A percentile compares a stretch with the other conserved stretches of the same genome.
Conservation (phyloP, 345 rosid genomes). For the Limnanthes douglasii region DNA sequence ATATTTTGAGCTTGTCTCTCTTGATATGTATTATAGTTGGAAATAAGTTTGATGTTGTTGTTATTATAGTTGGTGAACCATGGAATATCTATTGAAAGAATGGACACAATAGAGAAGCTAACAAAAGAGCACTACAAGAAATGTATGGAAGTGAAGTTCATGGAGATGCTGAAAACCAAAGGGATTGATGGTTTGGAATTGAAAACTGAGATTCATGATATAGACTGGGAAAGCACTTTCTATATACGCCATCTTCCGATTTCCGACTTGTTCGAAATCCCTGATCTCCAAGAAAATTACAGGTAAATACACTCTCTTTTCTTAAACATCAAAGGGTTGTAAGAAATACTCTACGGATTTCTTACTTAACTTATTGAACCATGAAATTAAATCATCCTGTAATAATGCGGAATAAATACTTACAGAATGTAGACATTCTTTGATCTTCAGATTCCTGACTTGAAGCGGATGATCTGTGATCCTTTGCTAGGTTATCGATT, state of each 20-base stretch:
- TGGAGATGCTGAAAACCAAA: conserved; percentile 46
- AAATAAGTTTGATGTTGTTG: not conserved
- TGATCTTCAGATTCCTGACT: not conserved
- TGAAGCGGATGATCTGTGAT: not conserved
- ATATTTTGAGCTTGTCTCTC: not conserved
- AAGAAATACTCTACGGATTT: too few relatives aligned
- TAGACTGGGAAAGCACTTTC: conserved; percentile 90
- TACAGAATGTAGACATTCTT: not conserved
- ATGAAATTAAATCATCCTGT: not conserved
- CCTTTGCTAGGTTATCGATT: not conserved
- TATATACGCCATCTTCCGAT: conserved; percentile 54
- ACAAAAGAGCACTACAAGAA: conserved; percentile 58
- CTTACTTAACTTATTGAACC: too few relatives aligned
- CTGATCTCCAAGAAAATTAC: conserved; percentile 46
- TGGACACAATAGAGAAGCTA: conserved; percentile 65
- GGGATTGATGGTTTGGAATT: conserved; percentile 38
- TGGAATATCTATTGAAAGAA: conserved; percentile 45
- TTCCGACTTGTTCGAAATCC: conserved; percentile 38
- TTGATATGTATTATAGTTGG: not conserved
- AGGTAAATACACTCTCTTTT: conserved; percentile 12
- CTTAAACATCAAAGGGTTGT: too few relatives aligned
- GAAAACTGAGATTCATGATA: conserved; percentile 38
- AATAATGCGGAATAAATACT: not conserved
- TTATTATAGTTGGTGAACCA: conserved; percentile 44
- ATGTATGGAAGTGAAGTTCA: conserved; percentile 51